These are phyloP conservation scores for Neurospora sp. DNA, from an alignment of 495 filamentous ascomycete species.

Conservation along the genomic window DNA sequence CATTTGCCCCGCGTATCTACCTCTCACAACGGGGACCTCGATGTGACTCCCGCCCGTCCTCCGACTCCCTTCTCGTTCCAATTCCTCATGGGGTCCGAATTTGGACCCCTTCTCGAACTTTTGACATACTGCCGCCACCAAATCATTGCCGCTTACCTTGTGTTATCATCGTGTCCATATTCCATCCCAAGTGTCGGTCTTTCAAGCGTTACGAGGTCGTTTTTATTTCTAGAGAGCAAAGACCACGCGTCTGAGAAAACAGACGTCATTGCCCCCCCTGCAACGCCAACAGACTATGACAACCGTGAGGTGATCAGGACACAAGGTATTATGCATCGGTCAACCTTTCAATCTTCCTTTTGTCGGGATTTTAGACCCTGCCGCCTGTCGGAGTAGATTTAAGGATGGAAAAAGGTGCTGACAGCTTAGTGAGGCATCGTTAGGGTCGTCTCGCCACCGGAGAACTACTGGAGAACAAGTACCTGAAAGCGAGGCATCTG, in stretches of 20 bases:
- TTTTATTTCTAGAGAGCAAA: neutral
- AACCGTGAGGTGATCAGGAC: neutral
- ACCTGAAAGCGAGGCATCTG: neutral
- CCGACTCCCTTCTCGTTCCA: neutral
- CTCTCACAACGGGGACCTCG: neutral
- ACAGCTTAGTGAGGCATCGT: neutral
- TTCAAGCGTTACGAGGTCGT: neutral
- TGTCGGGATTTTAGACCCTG: neutral
- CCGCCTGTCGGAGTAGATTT: neutral
- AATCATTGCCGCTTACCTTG: neutral
- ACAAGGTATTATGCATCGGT: neutral
- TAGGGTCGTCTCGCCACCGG: neutral
- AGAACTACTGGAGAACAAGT: neutral
- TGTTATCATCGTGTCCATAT: neutral
- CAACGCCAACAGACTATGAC: neutral
- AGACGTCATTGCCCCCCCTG: neutral
- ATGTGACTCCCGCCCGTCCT: slow-evolving; percentile 6
- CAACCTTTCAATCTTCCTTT: neutral
- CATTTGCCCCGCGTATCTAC: slow-evolving; percentile 17
- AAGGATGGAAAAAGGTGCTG: neutral
- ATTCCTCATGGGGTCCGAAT: slow-evolving; percentile 14
- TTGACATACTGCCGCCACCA: neutral
- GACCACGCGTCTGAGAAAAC: neutral
- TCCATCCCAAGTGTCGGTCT: neutral
- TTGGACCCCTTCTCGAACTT: slow-evolving; percentile 14